Percentiles rank a stretch among this genome's conserved stretches.
These are phyloP conservation scores for Colletotrichum costaricense DNA, from an alignment of 2,329 filamentous ascomycete species.

Conservation along the genomic window DNA sequence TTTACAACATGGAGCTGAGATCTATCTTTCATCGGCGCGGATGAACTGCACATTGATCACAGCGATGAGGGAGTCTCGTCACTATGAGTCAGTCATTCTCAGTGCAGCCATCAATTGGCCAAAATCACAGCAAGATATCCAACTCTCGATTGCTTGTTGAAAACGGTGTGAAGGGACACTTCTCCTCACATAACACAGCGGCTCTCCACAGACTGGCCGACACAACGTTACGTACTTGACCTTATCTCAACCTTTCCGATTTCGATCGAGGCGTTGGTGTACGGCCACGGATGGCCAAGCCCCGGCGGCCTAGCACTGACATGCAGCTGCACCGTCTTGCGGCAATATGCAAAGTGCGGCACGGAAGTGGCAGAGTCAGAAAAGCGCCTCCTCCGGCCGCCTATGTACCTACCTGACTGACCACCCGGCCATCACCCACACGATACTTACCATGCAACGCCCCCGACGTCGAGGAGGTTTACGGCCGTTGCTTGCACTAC, in stretches of 20 bases:
- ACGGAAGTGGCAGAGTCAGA: constrained; percentile 12
- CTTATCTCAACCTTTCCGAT: not conserved
- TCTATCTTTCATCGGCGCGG: not conserved
- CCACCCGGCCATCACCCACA: not conserved
- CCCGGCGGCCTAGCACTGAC: not conserved
- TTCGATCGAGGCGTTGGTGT: not conserved
- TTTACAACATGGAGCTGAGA: not conserved
- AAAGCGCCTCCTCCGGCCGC: not conserved
- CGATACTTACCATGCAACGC: not conserved
- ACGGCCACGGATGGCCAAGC: not conserved
- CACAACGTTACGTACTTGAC: constrained; percentile 3
- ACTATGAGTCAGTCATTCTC: not conserved
- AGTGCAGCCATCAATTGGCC: not conserved
- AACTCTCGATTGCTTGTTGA: not conserved
- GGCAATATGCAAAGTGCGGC: constrained; percentile 12
- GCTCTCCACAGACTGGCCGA: not conserved
- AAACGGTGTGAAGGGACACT: not conserved
- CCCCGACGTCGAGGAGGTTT: not conserved
- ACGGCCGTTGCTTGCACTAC: constrained; percentile 2
- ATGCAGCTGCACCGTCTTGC: constrained; percentile 3
- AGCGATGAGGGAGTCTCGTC: not conserved
- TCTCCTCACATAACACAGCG: not conserved
- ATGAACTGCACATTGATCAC: not conserved
- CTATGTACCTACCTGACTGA: not conserved
- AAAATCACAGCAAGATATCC: not conserved